Conservation (phyloP, 2,329 filamentous ascomycete genomes). For the Scorias spongiosa region DNA sequence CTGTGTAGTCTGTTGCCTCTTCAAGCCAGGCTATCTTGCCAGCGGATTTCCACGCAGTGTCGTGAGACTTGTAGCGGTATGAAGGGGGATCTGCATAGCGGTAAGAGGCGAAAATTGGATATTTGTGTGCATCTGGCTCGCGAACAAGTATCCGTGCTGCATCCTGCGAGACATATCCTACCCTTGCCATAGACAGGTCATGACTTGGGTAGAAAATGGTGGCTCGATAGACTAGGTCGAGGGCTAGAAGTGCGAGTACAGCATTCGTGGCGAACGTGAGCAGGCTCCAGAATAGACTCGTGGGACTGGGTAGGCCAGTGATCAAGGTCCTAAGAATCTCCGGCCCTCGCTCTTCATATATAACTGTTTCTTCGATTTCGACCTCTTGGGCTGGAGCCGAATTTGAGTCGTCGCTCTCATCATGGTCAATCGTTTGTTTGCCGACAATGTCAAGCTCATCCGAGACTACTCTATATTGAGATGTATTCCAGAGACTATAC, state of each 20-base stretch:
- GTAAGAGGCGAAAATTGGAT: constrained; percentile 61
- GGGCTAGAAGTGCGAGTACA: constrained; percentile 49
- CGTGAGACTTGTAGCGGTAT: constrained; percentile 37
- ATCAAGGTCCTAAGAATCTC: constrained; percentile 51
- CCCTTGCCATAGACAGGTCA: constrained; percentile 68
- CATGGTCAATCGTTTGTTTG: constrained; percentile 23
- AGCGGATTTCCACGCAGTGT: constrained; percentile 51
- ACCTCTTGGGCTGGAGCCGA: constrained; percentile 30
- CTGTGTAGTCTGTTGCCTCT: constrained; percentile 71
- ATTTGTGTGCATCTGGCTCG: constrained; percentile 59
- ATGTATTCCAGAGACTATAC: constrained; percentile 16
- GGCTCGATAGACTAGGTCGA: constrained; percentile 66
- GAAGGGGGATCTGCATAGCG: constrained; percentile 26
- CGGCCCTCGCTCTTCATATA: constrained; percentile 42
- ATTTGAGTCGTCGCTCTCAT: constrained; percentile 6
- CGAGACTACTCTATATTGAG: constrained; percentile 18
- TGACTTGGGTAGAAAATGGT: constrained; percentile 53
- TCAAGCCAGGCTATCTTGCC: constrained; percentile 51
- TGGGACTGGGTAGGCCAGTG: constrained; percentile 59
- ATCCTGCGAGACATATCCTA: constrained; percentile 72
- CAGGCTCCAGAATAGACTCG: constrained; percentile 49
- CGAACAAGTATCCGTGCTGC: constrained; percentile 71
- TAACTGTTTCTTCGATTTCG: constrained; percentile 47
- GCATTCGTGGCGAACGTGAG: constrained; percentile 47
- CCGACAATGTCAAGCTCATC: constrained; percentile 24